Base-by-base conservation (phyloP, 1,139 yeast species). In the Candida tetrigidarum region DNA sequence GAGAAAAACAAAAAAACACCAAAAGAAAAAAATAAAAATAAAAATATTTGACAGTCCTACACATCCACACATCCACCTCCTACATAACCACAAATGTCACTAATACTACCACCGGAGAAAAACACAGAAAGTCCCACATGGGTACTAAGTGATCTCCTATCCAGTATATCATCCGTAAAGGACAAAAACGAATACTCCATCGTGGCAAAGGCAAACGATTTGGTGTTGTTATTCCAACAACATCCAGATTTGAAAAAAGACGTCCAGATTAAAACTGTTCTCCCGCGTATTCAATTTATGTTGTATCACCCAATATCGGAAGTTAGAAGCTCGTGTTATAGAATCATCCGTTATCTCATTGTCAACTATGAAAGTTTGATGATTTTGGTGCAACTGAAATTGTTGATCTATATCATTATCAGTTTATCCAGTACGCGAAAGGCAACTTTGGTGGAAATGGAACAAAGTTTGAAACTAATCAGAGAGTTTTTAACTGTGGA, bases 391-490 rank as follows among this genome's bases (percentile, higher is more conserved):
- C 71, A 76, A 25, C 67, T 74, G 40, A 78, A 81, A 47, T 59
- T 89, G 9, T 87, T 89, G 49, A 75, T 80, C 4, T 80, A 84
- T 53, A 63, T 91, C 9, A 79, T 88, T 4, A 71, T 83, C 15
- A 76, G 95, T 0, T 66, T 93, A 42, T 76, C 89, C 0, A 81
- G 83, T 45, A 42, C 48, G 15, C 39, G 39, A 9, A 69, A 63
- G 6, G 64, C 78, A 12, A 66, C 71, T 37, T 72, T 81, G 23
- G 63, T 81, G 3, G 97, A 92, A 57, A 78, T 93, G 50, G 83
- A 84, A 38, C 92, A 92, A 57, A 96, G 96, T 0, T 57, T 93
- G 30, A 86, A 85, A 56, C 68, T 92, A 25, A 65, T 90, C 1
- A 72, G 97, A 27, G 69, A 76, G 37, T 81, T 87, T 49, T 59